Percentiles rank a stretch among this genome's conserved stretches.
These are phyloP conservation scores for Aspergillus wentii DNA, from an alignment of 495 filamentous ascomycete species.

Conservation along the genomic window DNA sequence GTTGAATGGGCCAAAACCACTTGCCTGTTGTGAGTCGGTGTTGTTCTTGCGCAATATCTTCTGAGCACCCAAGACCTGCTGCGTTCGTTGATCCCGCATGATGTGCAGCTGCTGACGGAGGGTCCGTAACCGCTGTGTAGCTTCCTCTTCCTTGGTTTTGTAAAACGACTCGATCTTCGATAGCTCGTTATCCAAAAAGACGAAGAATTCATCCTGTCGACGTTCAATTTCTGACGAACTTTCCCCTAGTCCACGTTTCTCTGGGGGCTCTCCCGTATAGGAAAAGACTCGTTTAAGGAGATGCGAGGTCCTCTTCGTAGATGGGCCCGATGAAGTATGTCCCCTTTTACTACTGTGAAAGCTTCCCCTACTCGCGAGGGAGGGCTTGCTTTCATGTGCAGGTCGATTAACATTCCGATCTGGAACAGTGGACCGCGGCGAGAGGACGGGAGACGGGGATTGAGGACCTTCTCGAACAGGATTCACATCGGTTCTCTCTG, in stretches of 20 bases:
- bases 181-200: conserved; percentile 73
- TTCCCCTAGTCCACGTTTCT: conserved; percentile 33
- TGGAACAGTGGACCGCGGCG: too few relatives aligned
- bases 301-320: conserved; percentile 20
- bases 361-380: too few relatives aligned
- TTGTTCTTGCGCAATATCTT: conserved; percentile 26
- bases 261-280: conserved; percentile 15
- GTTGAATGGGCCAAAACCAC: conserved; percentile 21
- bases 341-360: too few relatives aligned
- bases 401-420: too few relatives aligned
- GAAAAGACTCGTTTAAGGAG: conserved; percentile 37
- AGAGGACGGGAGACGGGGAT: conserved; percentile 25
- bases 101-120: conserved; percentile 79
- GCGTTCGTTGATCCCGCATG: conserved; percentile 74
- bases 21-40: conserved; percentile 10
- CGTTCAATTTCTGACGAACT: conserved; percentile 48
- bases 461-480: conserved; percentile 6
- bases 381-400: too few relatives aligned
- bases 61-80: conserved; percentile 50
- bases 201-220: conserved; percentile 71
- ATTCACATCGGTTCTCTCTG: conserved; percentile 15
- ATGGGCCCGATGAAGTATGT: conserved; percentile 11
- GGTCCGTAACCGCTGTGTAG: conserved; percentile 59
- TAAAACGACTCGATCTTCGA: conserved; percentile 85
- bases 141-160: conserved; percentile 73